Evolutionary conservation across 202 grass and related monocot genomes (phyloP), one percentile per base, ranked within the genome.

Genomic region (Zoysia matrella): DNA sequence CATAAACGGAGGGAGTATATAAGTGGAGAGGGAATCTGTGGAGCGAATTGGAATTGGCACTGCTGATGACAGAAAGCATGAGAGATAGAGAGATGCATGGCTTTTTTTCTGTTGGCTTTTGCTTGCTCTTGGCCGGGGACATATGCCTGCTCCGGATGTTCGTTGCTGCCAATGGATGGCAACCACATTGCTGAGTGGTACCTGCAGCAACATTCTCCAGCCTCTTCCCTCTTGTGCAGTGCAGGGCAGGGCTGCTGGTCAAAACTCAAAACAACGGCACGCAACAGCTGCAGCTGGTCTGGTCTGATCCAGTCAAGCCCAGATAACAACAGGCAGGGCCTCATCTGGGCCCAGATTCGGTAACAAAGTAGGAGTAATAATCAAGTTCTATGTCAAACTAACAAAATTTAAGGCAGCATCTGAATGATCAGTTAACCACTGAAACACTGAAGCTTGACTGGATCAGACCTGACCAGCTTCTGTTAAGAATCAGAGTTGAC

Each of bases 1-100:
- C 60, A 69, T 73, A 7, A 40, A 87, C 73, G 89, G 54, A 89
- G 73, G 52, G 84, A 73, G 83, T 91, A 86, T 91, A 81, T 91
- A 79, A 81, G 66, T 86, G 88, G 52, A 73, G 80, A 50, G 52
- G 75, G 80, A 85, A 91, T 93, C 77, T 82, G 64, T 67, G 67
- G 82, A 52, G 80, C 76, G 80, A 55, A 61, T 84, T 76, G 61
- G 65, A 69, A 69, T 69, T 47, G 76, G 4, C 66, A 8, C 15
- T 71, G 72, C 8, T 60, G 76, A 81, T 82, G 79, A 66, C 79
- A 80, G 75, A 82, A 86, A 80, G 58, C 57, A 60, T 83, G 57
- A 41, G 62, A 69, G 50, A 72, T 75, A 65, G 74, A 74, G 64
- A 79, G 87, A 76, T 86, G 82, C 81, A 88, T 88, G 74, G 51